These are phyloP conservation scores for Aspergillus melleus DNA, from an alignment of 2,329 filamentous ascomycete species.

Conservation along the genomic window DNA sequence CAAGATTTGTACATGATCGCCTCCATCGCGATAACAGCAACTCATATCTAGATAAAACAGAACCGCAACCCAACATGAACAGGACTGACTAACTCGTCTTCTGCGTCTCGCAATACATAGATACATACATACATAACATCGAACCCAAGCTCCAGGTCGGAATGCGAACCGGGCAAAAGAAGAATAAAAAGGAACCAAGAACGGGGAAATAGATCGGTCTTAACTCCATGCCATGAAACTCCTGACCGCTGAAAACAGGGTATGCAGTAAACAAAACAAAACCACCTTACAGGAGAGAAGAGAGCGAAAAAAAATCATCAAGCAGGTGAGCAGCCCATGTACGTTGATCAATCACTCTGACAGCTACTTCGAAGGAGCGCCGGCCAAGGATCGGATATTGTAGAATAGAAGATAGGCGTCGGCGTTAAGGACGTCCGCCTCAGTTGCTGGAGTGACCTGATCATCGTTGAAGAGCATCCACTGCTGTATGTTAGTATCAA, in stretches of 20 bases:
- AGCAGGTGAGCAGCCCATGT: not conserved
- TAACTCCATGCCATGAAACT: constrained; percentile 14
- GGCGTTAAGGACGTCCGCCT: constrained; percentile 80
- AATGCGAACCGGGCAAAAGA: constrained; percentile 1
- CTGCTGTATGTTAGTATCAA: constrained; percentile 41
- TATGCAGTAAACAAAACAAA: constrained; percentile 5
- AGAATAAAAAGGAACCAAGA: not conserved
- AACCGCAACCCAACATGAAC: not conserved
- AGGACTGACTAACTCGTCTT: not conserved
- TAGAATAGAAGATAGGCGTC: constrained; percentile 94
- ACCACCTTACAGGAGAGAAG: not conserved
- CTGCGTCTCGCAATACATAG: constrained; percentile 5
- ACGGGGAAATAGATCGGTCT: not conserved
- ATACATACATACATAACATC: constrained; percentile 8
- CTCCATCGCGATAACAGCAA: not conserved
- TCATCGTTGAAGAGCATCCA: constrained; percentile 98
- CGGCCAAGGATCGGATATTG: constrained; percentile 37
- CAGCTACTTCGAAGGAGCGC: constrained; percentile 11
- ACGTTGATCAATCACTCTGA: not conserved
- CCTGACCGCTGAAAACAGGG: constrained; percentile 11
- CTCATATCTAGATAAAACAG: not conserved
- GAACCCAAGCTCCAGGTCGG: not conserved
- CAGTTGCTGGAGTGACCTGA: constrained; percentile 78
- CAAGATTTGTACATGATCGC: not conserved
- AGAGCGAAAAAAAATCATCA: not conserved